Percentiles rank a stretch among this genome's conserved stretches.
These are phyloP conservation scores for Pseudocohnilembus persalinus DNA, from an alignment of 169 alveolate species.

Conservation along the genomic window DNA sequence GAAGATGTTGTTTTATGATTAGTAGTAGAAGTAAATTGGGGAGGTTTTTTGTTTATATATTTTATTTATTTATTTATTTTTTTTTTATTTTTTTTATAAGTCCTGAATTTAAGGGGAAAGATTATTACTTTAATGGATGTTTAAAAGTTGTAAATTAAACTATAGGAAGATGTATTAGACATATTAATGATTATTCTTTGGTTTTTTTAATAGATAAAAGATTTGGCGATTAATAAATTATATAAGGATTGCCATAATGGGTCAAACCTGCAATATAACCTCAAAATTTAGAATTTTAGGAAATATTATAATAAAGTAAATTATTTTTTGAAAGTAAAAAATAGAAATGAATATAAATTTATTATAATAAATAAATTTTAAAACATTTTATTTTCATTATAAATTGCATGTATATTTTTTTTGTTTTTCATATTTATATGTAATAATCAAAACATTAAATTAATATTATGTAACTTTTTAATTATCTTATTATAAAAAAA, in stretches of 20 bases:
- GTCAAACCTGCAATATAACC: background rate
- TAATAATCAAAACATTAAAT: no score
- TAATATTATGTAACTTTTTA: no score
- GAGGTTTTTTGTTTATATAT: constrained; percentile 39
- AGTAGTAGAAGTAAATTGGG: constrained; percentile 39
- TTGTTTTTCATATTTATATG: no score
- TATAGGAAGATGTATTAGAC: constrained; percentile 97
- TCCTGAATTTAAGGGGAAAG: constrained; percentile 29
- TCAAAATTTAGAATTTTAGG: background rate
- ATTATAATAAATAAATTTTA: no score
- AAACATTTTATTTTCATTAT: background rate
- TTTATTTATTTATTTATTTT: constrained; percentile 15
- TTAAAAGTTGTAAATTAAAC: constrained; percentile 95
- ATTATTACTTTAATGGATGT: constrained; percentile 62
- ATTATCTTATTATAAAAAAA: no score
- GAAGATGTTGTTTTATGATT: constrained; percentile 63
- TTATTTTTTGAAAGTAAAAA: no score
- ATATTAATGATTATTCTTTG: constrained; percentile 93
- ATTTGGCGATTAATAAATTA: constrained; percentile 24
- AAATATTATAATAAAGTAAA: no score
- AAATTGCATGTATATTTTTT: background rate
- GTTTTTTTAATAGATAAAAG: constrained; percentile 92
- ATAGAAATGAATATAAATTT: no score
- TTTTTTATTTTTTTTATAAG: no score
- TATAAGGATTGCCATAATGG: constrained; percentile 26